Percentiles rank a stretch among this genome's conserved stretches.
Conservation (phyloP, 1,284 basidiomycete genomes). For the Tylopilus sp. region DNA sequence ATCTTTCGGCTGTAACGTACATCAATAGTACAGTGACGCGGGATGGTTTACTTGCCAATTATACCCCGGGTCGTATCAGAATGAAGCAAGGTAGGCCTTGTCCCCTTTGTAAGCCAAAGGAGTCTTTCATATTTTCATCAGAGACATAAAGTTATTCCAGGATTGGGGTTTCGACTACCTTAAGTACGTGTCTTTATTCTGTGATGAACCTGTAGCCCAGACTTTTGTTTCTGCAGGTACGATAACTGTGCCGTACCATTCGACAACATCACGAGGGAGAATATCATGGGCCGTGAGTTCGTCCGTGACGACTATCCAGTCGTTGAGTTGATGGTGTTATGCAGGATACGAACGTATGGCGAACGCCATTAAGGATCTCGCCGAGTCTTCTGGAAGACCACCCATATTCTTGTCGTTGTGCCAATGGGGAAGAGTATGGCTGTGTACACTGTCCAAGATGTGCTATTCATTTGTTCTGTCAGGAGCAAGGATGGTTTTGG, state of each 20-base stretch:
- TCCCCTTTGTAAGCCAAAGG: neutral
- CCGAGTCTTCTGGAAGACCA: constrained; percentile 40
- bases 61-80: constrained; percentile 32
- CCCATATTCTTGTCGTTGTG: constrained; percentile 52
- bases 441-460: neutral
- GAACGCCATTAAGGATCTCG: constrained; percentile 46
- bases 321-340: neutral
- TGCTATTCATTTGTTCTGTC: constrained; percentile 3
- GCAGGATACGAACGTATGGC: constrained; percentile 53
- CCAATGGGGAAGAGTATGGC: constrained; percentile 54
- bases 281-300: constrained; percentile 53
- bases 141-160: constrained; percentile 48
- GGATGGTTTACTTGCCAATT: constrained; percentile 35
- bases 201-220: neutral
- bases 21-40: constrained; percentile 31
- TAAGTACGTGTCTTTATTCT: constrained; percentile 39
- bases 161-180: constrained; percentile 60
- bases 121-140: constrained; percentile 1
- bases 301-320: neutral
- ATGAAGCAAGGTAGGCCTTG: constrained; percentile 26
- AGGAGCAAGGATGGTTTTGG: constrained; percentile 62
- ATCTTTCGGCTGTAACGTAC: constrained; percentile 4
- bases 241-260: constrained; percentile 59
- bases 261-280: constrained; percentile 49
- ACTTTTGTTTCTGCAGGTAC: constrained; percentile 38